phyloP scores from a whole-genome alignment of 352 stramenopile species.

The Phytophthora pseudosyringae region DNA sequence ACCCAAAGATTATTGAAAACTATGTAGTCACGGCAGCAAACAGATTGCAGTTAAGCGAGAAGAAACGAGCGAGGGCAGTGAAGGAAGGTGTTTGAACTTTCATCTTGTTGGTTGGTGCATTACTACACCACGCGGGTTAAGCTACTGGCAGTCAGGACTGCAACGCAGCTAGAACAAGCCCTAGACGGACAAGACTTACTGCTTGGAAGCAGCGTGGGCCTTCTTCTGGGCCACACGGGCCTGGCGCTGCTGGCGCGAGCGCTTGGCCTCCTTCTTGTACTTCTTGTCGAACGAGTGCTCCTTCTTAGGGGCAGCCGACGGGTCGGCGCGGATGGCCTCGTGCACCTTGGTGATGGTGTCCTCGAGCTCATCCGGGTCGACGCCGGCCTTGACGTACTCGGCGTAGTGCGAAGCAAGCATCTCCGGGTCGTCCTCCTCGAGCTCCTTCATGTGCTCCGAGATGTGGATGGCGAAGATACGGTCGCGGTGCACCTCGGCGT shows the following conservation, averaged over 20 bases:
- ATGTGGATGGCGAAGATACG: conserved; percentile 99
- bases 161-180: conserved; percentile 4
- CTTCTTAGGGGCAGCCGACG: conserved; percentile 93
- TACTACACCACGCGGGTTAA: conserved; percentile 20
- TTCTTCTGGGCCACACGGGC: conserved; percentile 97
- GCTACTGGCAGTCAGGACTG: neutral
- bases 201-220: conserved; percentile 81
- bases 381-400: conserved; percentile 93
- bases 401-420: conserved; percentile 98
- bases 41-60: no score
- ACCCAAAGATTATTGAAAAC: no score
- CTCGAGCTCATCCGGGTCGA: conserved; percentile 93
- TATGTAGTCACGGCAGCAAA: no score
- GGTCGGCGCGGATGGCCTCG: conserved; percentile 98
- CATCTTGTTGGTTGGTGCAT: conserved; percentile 35
- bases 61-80: no score
- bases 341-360: conserved; percentile 95
- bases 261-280: conserved; percentile 95
- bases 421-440: conserved; percentile 99
- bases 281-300: conserved; percentile 92
- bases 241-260: conserved; percentile 96
- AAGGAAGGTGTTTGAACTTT: conserved; percentile 44
- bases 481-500: conserved; percentile 97
- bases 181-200: conserved; percentile 38
- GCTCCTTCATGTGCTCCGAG: conserved; percentile 99